Conservation (phyloP, 108 stramenopile species). For the Conticribra weissflogii region DNA sequence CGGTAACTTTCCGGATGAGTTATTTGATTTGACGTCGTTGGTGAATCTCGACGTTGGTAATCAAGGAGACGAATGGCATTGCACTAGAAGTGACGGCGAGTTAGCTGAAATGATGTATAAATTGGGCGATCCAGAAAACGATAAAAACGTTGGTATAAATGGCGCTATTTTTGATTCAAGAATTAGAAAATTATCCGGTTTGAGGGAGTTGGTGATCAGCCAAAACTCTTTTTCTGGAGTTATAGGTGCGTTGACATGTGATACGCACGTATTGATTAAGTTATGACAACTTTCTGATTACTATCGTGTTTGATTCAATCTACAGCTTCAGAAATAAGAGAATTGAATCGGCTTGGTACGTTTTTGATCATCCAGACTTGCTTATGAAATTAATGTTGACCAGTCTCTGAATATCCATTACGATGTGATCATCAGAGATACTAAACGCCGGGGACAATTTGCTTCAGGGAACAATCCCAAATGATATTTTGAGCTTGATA, state of each 20-base stretch:
- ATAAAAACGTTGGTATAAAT: neutral
- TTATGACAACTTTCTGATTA: too few species aligned
- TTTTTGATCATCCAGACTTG: too few species aligned
- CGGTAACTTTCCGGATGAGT: constrained; percentile 1
- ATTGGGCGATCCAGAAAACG: neutral
- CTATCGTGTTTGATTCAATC: too few species aligned
- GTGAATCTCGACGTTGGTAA: neutral
- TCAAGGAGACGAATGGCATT: neutral
- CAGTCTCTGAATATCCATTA: too few species aligned
- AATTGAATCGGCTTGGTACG: constrained; percentile 4
- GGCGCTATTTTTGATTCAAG: neutral
- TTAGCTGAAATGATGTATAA: neutral
- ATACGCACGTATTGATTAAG: too few species aligned
- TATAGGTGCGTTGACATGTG: too few species aligned
- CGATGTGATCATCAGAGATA: neutral
- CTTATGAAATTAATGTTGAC: too few species aligned
- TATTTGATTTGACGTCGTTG: neutral
- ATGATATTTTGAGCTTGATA: neutral
- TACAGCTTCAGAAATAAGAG: constrained; percentile 1
- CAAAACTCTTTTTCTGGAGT: constrained; percentile 2
- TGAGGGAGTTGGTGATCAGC: neutral
- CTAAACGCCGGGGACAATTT: neutral
- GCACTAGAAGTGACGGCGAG: neutral
- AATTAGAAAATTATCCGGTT: neutral
- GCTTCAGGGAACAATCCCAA: neutral